Evolutionary conservation across 1,284 basidiomycete genomes (phyloP).

Genomic region (Paramarasmius palmivorus): DNA sequence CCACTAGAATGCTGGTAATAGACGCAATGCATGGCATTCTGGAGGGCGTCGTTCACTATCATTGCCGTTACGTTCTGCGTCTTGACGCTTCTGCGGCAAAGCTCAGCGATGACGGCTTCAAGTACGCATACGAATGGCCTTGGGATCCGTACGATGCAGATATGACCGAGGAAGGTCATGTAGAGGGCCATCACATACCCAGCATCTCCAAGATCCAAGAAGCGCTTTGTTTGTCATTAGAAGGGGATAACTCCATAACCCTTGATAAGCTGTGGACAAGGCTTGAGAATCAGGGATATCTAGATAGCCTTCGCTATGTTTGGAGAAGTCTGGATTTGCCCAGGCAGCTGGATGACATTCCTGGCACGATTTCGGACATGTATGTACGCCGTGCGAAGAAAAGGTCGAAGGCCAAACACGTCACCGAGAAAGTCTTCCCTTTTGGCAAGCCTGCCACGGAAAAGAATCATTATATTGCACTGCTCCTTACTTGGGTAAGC

Average conservation of each 20-base stretch:
- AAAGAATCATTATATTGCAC: constrained; percentile 3
- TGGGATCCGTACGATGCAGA: background rate
- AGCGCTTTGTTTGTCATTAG: constrained; percentile 4
- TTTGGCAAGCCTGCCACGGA: too few species aligned
- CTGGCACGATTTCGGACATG: too few species aligned
- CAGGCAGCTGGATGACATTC: too few species aligned
- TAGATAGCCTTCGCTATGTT: too few species aligned
- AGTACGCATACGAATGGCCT: background rate
- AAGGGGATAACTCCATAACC: too few species aligned
- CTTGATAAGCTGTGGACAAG: too few species aligned
- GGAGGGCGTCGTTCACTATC: constrained; percentile 4
- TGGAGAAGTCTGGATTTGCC: too few species aligned
- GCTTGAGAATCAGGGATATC: too few species aligned
- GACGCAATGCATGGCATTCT: constrained; percentile 4
- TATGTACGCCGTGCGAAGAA: too few species aligned
- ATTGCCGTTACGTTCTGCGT: constrained; percentile 4
- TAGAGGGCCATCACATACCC: background rate
- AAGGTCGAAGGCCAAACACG: too few species aligned
- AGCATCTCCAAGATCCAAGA: background rate
- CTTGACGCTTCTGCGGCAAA: background rate
- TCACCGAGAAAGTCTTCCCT: too few species aligned
- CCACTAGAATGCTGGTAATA: constrained; percentile 3
- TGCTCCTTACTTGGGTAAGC: background rate
- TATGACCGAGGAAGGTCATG: background rate
- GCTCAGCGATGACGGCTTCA: background rate